Evolutionary conservation across 495 filamentous ascomycete species (phyloP), one percentile per base, ranked within the genome.

Genomic region (Aspergillus wentii): DNA sequence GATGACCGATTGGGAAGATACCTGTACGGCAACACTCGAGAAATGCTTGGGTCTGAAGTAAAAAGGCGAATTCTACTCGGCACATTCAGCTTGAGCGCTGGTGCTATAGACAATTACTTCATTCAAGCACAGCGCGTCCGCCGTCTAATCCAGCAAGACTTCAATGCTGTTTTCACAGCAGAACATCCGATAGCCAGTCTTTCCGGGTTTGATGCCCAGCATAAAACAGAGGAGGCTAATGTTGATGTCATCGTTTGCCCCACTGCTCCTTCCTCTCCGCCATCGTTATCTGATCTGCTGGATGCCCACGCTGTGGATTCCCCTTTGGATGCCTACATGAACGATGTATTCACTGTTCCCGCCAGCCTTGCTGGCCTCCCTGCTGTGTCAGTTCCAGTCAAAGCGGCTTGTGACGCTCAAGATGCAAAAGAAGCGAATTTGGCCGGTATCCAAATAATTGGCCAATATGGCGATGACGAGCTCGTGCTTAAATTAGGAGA

Each of bases 81-180:
- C 9, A 80, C 91, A 5, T 99, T 94, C 48, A 89, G 82, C 23
- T 69, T 99, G 34, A 94, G 87, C 62, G 88, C 92, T 1, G 79
- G 82, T 44, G 88, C 88, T 8, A 94, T 94, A 42, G 84, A 95
- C 51, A 97, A 97, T 54, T 96, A 97, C 58, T 99, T 99, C 57
- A 78, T 94, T 35, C 79, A 95, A 57, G 92, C 92, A 35, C 92
- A 99, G 57, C 79, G 79, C 38, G 77, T 95, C 30, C 83, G 92
- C 3, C 75, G 88, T 32, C 68, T 96, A 9, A 86, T 99, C 4
- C 79, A 85, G 56, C 60, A 66, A 15, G 94, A 98, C 48, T 97
- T 99, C 51, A 76, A 96, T 52, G 52, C 75, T 8, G 78, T 85
- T 3, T 97, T 99, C 51, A 48, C 56, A 9, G 52, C 79, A 19